Percentiles rank a stretch among this genome's conserved stretches.
Conservation (phyloP, 257 asterid species). For the Fraxinus americana region DNA sequence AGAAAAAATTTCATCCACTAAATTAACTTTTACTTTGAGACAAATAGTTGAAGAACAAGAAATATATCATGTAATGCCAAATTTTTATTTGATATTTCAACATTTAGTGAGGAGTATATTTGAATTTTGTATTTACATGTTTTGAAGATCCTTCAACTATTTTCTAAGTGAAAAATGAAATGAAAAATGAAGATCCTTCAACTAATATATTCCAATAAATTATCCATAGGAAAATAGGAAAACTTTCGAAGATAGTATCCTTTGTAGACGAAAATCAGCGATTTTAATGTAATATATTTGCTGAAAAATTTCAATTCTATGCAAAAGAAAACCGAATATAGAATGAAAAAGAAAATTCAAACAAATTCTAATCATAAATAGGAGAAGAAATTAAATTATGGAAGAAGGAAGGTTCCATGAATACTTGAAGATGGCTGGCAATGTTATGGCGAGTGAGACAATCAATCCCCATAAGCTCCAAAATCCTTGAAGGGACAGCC, state of each 20-base stretch:
- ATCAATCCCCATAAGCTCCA: constrained; percentile 92
- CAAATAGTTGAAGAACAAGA: constrained; percentile 1
- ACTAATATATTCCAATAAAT: no score
- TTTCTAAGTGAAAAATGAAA: no score
- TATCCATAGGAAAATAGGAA: not conserved
- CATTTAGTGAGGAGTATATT: not conserved
- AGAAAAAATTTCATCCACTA: not conserved
- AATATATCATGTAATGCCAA: not conserved
- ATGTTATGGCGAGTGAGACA: constrained; percentile 97
- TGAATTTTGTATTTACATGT: not conserved
- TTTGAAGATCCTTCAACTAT: not conserved
- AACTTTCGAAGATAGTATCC: not conserved
- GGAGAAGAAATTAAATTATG: constrained; percentile 1
- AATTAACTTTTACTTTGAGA: not conserved
- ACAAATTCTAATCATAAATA: not conserved
- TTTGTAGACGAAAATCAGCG: no score
- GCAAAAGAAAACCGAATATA: not conserved
- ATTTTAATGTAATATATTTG: no score
- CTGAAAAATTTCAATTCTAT: not conserved
- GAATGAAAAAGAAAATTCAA: not conserved
- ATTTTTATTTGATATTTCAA: not conserved
- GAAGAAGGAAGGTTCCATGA: not conserved
- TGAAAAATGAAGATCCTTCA: no score
- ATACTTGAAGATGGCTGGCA: constrained; percentile 98
- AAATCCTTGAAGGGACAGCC: constrained; percentile 94